Conservation (phyloP, 768 basidiomycete genomes). For the Boletus patriciae region DNA sequence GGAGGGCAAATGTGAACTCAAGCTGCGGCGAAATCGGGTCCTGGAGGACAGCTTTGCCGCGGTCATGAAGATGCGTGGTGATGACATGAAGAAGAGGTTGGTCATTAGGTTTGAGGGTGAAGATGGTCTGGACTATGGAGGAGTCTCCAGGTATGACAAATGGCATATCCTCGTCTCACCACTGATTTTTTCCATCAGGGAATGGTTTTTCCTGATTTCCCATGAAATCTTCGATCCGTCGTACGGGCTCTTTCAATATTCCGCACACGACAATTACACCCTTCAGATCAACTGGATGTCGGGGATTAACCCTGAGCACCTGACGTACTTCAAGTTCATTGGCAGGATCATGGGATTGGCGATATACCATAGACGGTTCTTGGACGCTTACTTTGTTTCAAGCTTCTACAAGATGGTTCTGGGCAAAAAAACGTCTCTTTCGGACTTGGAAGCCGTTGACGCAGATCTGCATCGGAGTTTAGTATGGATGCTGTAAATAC, state of each 20-base stretch:
- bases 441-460: slow-evolving; percentile 70
- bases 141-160: slow-evolving; percentile 60
- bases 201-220: slow-evolving; percentile 85
- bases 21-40: slow-evolving; percentile 75
- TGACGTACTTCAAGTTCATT: slow-evolving; percentile 82
- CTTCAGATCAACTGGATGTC: slow-evolving; percentile 79
- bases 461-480: slow-evolving; percentile 68
- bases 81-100: slow-evolving; percentile 66
- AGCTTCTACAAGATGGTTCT: slow-evolving; percentile 82
- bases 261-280: slow-evolving; percentile 76
- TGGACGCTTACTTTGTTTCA: slow-evolving; percentile 78
- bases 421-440: slow-evolving; percentile 55
- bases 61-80: slow-evolving; percentile 76
- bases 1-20: slow-evolving; percentile 84
- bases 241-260: slow-evolving; percentile 82
- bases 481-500: slow-evolving; percentile 70
- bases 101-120: slow-evolving; percentile 79
- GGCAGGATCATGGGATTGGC: slow-evolving; percentile 72
- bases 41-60: slow-evolving; percentile 86
- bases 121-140: slow-evolving; percentile 78
- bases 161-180: background rate
- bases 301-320: slow-evolving; percentile 72
- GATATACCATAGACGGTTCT: slow-evolving; percentile 74
- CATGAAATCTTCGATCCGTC: slow-evolving; percentile 83
- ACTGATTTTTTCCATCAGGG: slow-evolving; percentile 41